phyloP scores from a whole-genome alignment of 345 rosid genomes.

The Toxicodendron radicans region DNA sequence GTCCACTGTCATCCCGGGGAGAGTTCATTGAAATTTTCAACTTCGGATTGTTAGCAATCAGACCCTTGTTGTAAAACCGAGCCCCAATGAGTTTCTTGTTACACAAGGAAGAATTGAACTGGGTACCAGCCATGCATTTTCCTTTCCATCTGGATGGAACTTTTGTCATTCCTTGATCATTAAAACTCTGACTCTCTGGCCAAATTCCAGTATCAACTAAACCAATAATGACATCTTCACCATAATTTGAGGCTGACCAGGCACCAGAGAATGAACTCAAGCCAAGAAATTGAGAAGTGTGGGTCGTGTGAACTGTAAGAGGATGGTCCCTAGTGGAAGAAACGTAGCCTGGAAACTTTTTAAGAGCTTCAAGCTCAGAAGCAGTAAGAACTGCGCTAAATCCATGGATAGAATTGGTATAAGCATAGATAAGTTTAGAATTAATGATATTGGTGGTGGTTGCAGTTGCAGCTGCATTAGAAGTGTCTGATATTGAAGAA shows the following conservation, averaged over 20 bases:
- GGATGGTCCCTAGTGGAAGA: conserved; percentile 29
- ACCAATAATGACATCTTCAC: conserved; percentile 41
- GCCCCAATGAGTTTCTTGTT: conserved; percentile 51
- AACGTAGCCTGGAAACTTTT: conserved; percentile 26
- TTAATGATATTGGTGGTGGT: not conserved
- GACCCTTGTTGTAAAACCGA: conserved; percentile 38
- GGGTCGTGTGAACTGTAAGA: conserved; percentile 41
- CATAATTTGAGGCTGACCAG: conserved; percentile 33
- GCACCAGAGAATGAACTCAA: conserved; percentile 28
- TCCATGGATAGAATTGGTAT: conserved; percentile 23
- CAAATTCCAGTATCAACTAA: conserved; percentile 50
- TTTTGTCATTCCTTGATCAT: conserved; percentile 31
- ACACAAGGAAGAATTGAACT: conserved; percentile 36
- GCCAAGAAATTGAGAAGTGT: conserved; percentile 39
- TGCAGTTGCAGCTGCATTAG: not conserved
- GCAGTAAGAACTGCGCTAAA: conserved; percentile 24
- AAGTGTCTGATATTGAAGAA: conserved; percentile 22
- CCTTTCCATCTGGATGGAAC: conserved; percentile 51
- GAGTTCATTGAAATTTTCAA: conserved; percentile 28
- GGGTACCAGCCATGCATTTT: conserved; percentile 18
- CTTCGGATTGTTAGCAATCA: conserved; percentile 36
- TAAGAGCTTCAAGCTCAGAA: conserved; percentile 31
- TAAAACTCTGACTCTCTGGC: conserved; percentile 53
- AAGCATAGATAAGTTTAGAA: conserved; percentile 28
- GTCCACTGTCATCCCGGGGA: conserved; percentile 36